Conservation (phyloP, 352 stramenopile genomes). For the Phytophthora cryptogea region DNA sequence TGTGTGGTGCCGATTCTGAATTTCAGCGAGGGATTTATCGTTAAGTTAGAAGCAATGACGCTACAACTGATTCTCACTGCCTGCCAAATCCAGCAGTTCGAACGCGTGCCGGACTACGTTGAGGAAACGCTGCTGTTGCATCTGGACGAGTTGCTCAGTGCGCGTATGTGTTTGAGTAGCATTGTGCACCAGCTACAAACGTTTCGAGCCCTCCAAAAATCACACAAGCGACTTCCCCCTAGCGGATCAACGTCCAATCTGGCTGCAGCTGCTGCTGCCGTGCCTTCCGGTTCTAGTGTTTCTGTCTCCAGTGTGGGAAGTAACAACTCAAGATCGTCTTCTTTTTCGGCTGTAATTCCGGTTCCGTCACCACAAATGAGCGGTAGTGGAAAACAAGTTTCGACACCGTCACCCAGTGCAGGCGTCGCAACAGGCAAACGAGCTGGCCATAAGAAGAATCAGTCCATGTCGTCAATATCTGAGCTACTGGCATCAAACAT, state of each 20-base stretch:
- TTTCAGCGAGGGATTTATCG: constrained; percentile 79
- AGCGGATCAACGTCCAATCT: constrained; percentile 39
- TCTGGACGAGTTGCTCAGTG: constrained; percentile 78
- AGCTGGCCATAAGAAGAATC: constrained; percentile 87
- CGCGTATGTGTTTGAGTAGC: constrained; percentile 70
- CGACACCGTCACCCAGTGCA: constrained; percentile 34
- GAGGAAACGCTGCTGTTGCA: constrained; percentile 68
- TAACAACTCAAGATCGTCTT: constrained; percentile 47
- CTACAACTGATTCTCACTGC: constrained; percentile 72
- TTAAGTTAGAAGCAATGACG: constrained; percentile 66
- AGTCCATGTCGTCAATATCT: constrained; percentile 89
- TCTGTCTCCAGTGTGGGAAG: constrained; percentile 38
- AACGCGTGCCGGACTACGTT: constrained; percentile 75
- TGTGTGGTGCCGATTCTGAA: constrained; percentile 83
- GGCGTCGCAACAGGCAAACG: constrained; percentile 51
- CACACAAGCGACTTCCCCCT: constrained; percentile 37
- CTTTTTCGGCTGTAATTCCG: constrained; percentile 38
- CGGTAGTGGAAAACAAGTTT: constrained; percentile 37
- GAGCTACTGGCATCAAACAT: constrained; percentile 69
- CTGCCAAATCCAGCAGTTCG: constrained; percentile 82
- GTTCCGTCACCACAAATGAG: constrained; percentile 36
- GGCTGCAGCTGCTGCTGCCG: constrained; percentile 10
- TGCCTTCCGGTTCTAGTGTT: constrained; percentile 33
- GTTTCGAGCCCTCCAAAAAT: constrained; percentile 64
- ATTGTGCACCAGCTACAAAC: constrained; percentile 74